phyloP scores from a whole-genome alignment of 805 yeast genomes.

The Saturnispora mendoncae region DNA sequence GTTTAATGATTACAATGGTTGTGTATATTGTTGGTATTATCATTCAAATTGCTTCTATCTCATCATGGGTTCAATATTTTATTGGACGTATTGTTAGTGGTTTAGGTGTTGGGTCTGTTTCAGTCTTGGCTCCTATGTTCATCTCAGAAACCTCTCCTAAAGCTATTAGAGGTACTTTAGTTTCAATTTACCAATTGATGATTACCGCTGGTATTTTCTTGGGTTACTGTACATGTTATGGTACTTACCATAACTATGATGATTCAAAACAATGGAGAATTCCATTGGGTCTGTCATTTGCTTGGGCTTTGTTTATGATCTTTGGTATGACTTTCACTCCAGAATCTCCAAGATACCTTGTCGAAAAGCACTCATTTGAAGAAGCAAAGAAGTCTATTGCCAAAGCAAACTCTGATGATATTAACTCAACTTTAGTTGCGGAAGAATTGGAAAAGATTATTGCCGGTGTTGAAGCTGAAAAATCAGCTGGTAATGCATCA shows the following conservation, averaged over 20 bases:
- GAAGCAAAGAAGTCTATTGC: conserved; percentile 51
- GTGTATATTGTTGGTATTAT: conserved; percentile 54
- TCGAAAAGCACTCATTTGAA: conserved; percentile 39
- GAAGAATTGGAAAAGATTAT: conserved; percentile 44
- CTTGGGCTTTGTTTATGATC: conserved; percentile 44
- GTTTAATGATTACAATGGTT: conserved; percentile 43
- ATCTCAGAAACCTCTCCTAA: conserved; percentile 67
- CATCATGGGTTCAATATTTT: conserved; percentile 54
- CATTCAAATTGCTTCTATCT: conserved; percentile 48
- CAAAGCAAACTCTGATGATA: conserved; percentile 44
- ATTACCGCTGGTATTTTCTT: conserved; percentile 63
- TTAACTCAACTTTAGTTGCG: conserved; percentile 46
- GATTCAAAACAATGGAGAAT: conserved; percentile 59
- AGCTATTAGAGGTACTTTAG: conserved; percentile 61
- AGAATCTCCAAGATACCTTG: conserved; percentile 60
- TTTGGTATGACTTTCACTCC: conserved; percentile 52
- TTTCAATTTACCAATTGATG: conserved; percentile 61
- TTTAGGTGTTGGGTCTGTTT: conserved; percentile 45
- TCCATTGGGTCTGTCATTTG: conserved; percentile 45
- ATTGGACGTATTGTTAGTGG: conserved; percentile 55
- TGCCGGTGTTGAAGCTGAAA: conserved; percentile 56
- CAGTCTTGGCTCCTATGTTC: conserved; percentile 48
- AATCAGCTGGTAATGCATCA: conserved; percentile 52
- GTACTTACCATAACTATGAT: conserved; percentile 42
- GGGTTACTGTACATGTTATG: conserved; percentile 61